Base-by-base conservation (phyloP, 164 flowering plant species). In the Piper betle region DNA sequence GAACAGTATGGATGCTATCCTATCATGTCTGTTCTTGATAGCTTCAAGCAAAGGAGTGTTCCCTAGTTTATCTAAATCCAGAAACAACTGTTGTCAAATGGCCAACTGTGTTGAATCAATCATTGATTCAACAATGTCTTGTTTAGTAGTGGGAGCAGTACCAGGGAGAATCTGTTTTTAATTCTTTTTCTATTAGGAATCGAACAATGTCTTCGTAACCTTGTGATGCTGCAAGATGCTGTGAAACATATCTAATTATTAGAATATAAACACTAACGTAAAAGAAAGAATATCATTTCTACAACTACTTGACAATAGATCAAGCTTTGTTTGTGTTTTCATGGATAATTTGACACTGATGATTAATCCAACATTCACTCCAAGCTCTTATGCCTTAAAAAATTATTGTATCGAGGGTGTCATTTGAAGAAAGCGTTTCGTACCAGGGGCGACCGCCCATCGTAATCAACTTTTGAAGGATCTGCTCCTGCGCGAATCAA, bases 371-470 rank as follows among this genome's bases (percentile, higher is more conserved):
- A 25, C 33, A 25, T 25, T 25, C 33, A 0, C 33, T 25, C 33
- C 33, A 25, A 25, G 33, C 33, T 25, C 2, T 50, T 50, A 11
- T 50, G 17, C 1, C 17, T 17, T 50, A 11, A 18, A 12, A 18
- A 54, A 54, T 20, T 16, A 54, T 18, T 4, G 18, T 9, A 54
- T 54, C 57, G 18, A 54, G 6, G 57, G 8, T 25, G 20, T 8
- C 18, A 19, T 13, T 42, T 6, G 5, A 19, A 7, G 20, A 58
- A 68, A 19, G 37, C 62, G 37, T 39, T 33, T 39, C 81, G 58
- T 87, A 92, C 96, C 96, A 92, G 72, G n/a, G 98, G 91, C 37
- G 98, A 74, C 66, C 98, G 80, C 71, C 94, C 96, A 77, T 89
- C 88, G 74, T 89, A 92, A 74, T 92, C 96, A 48, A 82, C 77